These are phyloP conservation scores for Saccharomyces hybrid DNA, from an alignment of 1,139 yeast species.

Conservation along the genomic window DNA sequence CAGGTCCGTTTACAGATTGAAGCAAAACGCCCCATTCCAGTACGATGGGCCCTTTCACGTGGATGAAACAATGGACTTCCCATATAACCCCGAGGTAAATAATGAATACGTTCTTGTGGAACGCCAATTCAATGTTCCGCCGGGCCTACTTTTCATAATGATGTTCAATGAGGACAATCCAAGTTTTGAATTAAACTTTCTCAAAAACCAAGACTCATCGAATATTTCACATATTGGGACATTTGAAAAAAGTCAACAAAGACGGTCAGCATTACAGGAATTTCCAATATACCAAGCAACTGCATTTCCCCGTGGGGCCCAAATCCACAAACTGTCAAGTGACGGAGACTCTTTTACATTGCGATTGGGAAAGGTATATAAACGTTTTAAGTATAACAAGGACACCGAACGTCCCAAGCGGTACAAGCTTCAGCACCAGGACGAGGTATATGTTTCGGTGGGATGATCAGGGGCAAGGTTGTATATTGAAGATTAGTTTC, in stretches of 20 bases:
- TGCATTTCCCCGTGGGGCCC: conserved; percentile 84
- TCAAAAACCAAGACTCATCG: conserved; percentile 61
- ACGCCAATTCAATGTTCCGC: conserved; percentile 60
- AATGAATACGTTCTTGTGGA: conserved; percentile 50
- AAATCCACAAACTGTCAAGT: conserved; percentile 81
- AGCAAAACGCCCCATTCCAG: conserved; percentile 23
- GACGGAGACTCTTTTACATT: conserved; percentile 55
- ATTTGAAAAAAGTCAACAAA: conserved; percentile 36
- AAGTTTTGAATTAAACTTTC: conserved; percentile 43
- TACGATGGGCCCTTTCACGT: conserved; percentile 38
- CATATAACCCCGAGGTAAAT: conserved; percentile 43
- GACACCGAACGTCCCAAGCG: conserved; percentile 94
- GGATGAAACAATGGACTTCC: conserved; percentile 37
- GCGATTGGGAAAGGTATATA: conserved; percentile 48
- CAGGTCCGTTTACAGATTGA: conserved; percentile 18
- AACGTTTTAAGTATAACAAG: conserved; percentile 58
- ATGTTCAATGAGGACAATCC: conserved; percentile 63
- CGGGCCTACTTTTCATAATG: conserved; percentile 64
- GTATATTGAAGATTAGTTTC: conserved; percentile 54
- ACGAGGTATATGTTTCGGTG: conserved; percentile 66
- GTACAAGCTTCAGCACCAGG: conserved; percentile 66
- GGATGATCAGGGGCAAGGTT: conserved; percentile 51
- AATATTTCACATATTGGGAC: conserved; percentile 50
- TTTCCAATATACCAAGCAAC: conserved; percentile 71
- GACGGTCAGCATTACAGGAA: conserved; percentile 43